Evolutionary conservation across 495 filamentous ascomycete species (phyloP).

Genomic region (Amorphotheca resinae): DNA sequence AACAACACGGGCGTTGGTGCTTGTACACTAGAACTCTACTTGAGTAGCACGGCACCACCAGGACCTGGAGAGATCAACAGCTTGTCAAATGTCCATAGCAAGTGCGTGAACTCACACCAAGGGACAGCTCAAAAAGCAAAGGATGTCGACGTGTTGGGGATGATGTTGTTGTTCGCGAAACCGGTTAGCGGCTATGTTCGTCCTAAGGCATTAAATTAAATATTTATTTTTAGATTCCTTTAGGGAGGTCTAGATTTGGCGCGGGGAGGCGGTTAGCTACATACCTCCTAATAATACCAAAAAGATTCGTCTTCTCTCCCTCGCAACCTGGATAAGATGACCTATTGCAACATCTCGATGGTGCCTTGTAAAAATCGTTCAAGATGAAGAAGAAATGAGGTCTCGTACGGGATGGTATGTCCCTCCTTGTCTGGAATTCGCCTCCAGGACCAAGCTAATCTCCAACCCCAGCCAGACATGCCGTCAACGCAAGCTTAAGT

Average conservation of each 20-base stretch:
- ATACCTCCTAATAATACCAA: too few species aligned
- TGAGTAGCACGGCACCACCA: too few species aligned
- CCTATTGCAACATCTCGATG: background rate
- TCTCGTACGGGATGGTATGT: conserved; percentile 21
- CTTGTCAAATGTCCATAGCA: too few species aligned
- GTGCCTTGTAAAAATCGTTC: background rate
- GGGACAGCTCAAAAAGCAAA: too few species aligned
- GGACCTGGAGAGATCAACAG: too few species aligned
- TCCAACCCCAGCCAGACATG: conserved; percentile 36
- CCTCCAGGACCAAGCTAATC: too few species aligned
- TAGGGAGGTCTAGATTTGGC: background rate
- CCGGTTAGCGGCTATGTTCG: background rate
- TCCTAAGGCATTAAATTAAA: too few species aligned
- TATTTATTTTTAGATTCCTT: too few species aligned
- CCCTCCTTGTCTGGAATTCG: background rate
- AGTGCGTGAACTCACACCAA: too few species aligned
- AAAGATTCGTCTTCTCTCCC: background rate
- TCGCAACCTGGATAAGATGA: background rate
- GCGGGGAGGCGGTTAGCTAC: background rate
- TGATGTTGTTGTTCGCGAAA: background rate
- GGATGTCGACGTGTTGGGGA: too few species aligned
- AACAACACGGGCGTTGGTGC: too few species aligned
- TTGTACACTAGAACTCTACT: too few species aligned
- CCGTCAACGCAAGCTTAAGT: conserved; percentile 43
- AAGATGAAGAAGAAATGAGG: conserved; percentile 18